Evolutionary conservation across 768 basidiomycete genomes (phyloP), one percentile per base, ranked within the genome.

Genomic region (Leucocoprinus birnbaumii): DNA sequence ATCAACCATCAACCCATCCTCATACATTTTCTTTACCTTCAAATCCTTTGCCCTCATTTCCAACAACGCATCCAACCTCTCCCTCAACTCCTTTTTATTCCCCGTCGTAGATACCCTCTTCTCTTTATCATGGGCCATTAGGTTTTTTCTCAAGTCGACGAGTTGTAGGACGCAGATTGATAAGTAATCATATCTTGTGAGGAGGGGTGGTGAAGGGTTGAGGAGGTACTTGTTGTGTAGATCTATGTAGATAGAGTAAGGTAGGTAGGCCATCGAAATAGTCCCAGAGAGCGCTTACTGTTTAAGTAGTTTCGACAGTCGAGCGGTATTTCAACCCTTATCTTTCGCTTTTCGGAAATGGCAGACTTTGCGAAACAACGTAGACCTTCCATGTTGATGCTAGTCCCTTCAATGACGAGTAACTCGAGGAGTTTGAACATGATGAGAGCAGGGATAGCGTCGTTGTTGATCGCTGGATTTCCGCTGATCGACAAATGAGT

Each of bases 371-470:
- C 78, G 34, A 56, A 55, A 11, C 49, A 34, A 25, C 86, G 79
- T 25, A 87, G 66, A 2, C 86, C 87, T 2, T 65, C 63, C 78
- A 87, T 87, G 26, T 71, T 69, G 55, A 87, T 72, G 18, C 69
- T 60, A 2, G 86, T 88, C 44, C 74, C 83, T 13, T 76, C 62
- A 37, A 87, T 71, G 3, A 78, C 78, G 22, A 87, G 72, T 56
- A 74, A 78, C 1, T 66, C 63, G 5, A 87, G 72, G 49, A 72
- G 77, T 8, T 63, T 63, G 27, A 86, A 71, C 18, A 80, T 53
- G 5, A 79, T 58, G 45, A 88, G 65, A 42, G 83, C 82, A 21
- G 84, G 77, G 19, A 84, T 69, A 41, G 78, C 76, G 49, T 83
- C 82, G 59, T 86, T 79, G 55, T 78, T 68, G 62, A 89, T 79